Evolutionary conservation across 495 filamentous ascomycete species (phyloP).

Genomic region (Aspergillus affinis): DNA sequence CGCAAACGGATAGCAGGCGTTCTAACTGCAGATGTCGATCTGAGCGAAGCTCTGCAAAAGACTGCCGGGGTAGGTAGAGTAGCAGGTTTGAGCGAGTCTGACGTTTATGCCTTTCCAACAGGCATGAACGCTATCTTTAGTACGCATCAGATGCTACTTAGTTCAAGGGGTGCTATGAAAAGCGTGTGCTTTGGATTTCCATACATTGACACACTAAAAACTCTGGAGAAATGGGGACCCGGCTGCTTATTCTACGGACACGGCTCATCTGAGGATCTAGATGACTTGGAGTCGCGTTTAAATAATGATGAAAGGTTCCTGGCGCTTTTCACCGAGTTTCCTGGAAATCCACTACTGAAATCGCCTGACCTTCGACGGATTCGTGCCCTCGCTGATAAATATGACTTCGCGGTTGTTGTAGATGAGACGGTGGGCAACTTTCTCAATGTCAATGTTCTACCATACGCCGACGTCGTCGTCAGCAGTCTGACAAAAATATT

Average conservation of each 20-base stretch:
- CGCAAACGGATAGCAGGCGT: constrained; percentile 85
- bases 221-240: constrained; percentile 90
- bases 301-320: constrained; percentile 74
- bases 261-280: constrained; percentile 76
- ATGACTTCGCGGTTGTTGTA: constrained; percentile 86
- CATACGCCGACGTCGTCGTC: constrained; percentile 84
- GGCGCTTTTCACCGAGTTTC: constrained; percentile 90
- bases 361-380: constrained; percentile 84
- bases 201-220: constrained; percentile 94
- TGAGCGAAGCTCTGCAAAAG: constrained; percentile 59
- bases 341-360: constrained; percentile 84
- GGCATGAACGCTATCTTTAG: constrained; percentile 97
- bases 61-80: constrained; percentile 51
- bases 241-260: constrained; percentile 90
- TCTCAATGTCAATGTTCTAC: constrained; percentile 89
- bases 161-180: constrained; percentile 41
- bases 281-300: constrained; percentile 77
- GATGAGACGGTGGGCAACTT: constrained; percentile 98
- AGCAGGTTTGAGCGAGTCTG: constrained; percentile 75
- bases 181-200: constrained; percentile 67
- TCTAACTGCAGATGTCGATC: constrained; percentile 69
- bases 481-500: constrained; percentile 96
- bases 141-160: constrained; percentile 70
- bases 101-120: constrained; percentile 82
- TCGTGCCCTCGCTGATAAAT: constrained; percentile 71